A percentile compares a stretch with the other conserved stretches of the same genome.
Evolutionary conservation across 169 alveolate species (phyloP).

Genomic region (Babesia bigemina): DNA sequence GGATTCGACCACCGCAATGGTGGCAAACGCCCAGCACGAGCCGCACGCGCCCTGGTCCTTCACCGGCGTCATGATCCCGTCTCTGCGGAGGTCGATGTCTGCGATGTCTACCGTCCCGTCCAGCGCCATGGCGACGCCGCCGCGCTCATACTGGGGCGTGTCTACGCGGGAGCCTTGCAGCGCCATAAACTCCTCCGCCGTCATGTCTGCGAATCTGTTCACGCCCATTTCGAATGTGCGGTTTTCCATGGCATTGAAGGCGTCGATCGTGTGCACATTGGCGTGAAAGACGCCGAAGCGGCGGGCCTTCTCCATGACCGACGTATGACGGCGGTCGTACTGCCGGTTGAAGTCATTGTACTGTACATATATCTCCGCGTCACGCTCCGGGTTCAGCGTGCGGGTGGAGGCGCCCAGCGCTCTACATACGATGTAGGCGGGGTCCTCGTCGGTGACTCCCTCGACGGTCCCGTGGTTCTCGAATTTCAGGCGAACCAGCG

Average conservation of each 20-base stretch:
- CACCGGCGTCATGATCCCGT: constrained; percentile 76
- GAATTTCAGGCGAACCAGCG: constrained; percentile 16
- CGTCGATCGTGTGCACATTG: constrained; percentile 27
- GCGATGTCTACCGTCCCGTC: not conserved
- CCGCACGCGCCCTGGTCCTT: constrained; percentile 84
- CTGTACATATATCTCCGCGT: constrained; percentile 17
- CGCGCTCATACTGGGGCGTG: not conserved
- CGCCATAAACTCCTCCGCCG: constrained; percentile 58
- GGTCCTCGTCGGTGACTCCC: constrained; percentile 51
- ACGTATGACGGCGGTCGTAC: constrained; percentile 10
- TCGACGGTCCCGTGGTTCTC: constrained; percentile 40
- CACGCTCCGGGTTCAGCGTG: not conserved
- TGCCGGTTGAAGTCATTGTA: constrained; percentile 47
- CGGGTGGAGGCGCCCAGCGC: constrained; percentile 16
- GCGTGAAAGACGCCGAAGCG: constrained; percentile 25
- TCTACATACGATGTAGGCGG: constrained; percentile 17
- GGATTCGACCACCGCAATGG: constrained; percentile 80
- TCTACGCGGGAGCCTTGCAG: not conserved
- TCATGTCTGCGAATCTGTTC: constrained; percentile 68
- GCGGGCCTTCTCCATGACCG: constrained; percentile 16
- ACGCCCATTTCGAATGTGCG: constrained; percentile 43
- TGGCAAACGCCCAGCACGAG: constrained; percentile 87
- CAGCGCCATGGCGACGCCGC: not conserved
- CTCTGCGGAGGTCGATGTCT: constrained; percentile 70
- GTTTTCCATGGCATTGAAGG: constrained; percentile 36